Evolutionary conservation across 169 alveolate species (phyloP), one percentile per base, ranked within the genome.

Genomic region (Cyclospora cayetanensis): DNA sequence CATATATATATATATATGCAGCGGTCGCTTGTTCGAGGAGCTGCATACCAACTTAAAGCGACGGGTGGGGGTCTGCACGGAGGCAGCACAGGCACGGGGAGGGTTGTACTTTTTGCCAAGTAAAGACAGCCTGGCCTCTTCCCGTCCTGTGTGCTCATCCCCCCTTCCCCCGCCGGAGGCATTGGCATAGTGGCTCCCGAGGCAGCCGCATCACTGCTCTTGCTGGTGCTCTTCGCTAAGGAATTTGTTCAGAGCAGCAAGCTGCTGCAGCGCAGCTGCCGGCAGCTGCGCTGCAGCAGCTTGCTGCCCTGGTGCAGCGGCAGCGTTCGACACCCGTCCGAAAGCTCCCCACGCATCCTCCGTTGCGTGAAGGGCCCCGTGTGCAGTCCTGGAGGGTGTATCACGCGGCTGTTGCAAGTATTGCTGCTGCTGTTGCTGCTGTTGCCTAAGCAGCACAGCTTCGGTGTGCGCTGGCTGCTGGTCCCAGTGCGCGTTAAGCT

Each of bases 201-300:
- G n/a, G n/a, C n/a, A n/a, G n/a, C n/a, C n/a, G n/a, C 63, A 18
- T 50, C 63, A 50, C 63, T 15, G 76, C 29, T 68, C 52, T 50
- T 29, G 80, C 80, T 35, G 80, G 52, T 68, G 50, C 34, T 68
- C 80, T 31, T 68, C 80, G 27, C 52, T 68, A 11, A 68, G 46
- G 25, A 34, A 68, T 34, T 68, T 18, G 80, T 34, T 68, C 3
- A 68, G 50, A 29, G 80, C 80, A 27, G 80, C 80, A 15, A 68
- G 80, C 50, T 68, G 80, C 80, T 68, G 80, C 80, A 68, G 80
- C 80, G 80, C 80, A 35, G 80, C 39, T 18, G 15, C 41, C 25
- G 20, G 50, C 80, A 68, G 43, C 5, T 20, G 7, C n/a, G 34
- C 43, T 12, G 41, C 41, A 1, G 80, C 18, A 12, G 20, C 80